Conservation (phyloP, 768 basidiomycete genomes). For the Pholiota conissans region DNA sequence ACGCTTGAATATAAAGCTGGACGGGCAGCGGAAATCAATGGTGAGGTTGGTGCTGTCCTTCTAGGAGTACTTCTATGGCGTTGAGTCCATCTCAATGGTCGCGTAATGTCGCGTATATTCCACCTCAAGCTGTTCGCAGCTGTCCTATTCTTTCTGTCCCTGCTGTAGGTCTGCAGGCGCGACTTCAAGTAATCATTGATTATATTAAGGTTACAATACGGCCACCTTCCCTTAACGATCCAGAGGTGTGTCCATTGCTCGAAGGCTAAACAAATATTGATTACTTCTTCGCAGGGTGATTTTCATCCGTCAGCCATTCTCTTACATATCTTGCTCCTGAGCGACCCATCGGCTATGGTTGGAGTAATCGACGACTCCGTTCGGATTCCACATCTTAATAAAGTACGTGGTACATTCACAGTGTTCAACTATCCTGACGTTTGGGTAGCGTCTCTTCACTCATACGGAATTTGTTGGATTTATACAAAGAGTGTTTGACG, state of each 20-base stretch:
- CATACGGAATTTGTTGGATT: neutral
- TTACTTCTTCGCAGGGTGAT: neutral
- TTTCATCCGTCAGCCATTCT: neutral
- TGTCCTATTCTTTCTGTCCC: neutral
- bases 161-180: neutral
- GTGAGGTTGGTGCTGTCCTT: neutral
- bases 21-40: too few species aligned
- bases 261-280: neutral
- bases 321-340: neutral
- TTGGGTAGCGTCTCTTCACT: neutral
- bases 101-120: neutral
- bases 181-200: neutral
- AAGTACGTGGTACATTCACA: neutral
- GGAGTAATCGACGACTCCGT: neutral
- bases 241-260: neutral
- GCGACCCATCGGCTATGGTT: neutral
- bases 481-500: neutral
- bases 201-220: neutral
- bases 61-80: neutral
- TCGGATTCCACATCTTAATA: neutral
- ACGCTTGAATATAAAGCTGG: too few species aligned
- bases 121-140: neutral
- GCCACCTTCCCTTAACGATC: neutral
- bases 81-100: neutral
- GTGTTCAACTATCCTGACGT: neutral